phyloP scores from a whole-genome alignment of 441 rosid genomes.

The Arabidopsis hybrid region DNA sequence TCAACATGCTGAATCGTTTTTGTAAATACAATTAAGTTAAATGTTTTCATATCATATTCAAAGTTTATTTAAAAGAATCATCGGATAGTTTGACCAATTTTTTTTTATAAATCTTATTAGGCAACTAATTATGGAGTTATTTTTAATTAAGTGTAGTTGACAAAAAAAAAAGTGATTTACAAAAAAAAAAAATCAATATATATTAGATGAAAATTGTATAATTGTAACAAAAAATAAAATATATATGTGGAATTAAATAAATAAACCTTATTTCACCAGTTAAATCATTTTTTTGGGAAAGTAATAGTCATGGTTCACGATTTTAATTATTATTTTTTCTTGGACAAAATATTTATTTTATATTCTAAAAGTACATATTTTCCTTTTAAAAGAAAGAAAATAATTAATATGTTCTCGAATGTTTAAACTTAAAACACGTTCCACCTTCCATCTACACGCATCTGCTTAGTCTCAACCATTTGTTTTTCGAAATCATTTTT shows the following conservation, averaged over 20 bases:
- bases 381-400: not conserved
- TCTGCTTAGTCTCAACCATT: constrained; percentile 28
- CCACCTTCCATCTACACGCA: constrained; percentile 30
- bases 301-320: not conserved
- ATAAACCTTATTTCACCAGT: constrained; percentile 1
- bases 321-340: not conserved
- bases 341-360: not conserved
- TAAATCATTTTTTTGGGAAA: not conserved
- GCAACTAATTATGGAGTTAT: too few species aligned
- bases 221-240: not conserved
- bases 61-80: not conserved
- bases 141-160: too few species aligned
- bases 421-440: constrained; percentile 37
- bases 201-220: not conserved
- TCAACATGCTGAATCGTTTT: not conserved
- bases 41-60: too few species aligned
- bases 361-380: not conserved
- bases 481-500: not conserved
- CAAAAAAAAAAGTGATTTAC: not conserved
- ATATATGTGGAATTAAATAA: not conserved
- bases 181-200: not conserved
- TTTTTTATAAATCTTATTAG: too few species aligned
- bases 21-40: too few species aligned
- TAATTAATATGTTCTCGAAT: not conserved
- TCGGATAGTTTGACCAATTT: too few species aligned